Percentiles rank a stretch among this genome's conserved stretches.
These are phyloP conservation scores for Hibiscus tridactylites DNA, from an alignment of 345 rosid species.

Conservation along the genomic window DNA sequence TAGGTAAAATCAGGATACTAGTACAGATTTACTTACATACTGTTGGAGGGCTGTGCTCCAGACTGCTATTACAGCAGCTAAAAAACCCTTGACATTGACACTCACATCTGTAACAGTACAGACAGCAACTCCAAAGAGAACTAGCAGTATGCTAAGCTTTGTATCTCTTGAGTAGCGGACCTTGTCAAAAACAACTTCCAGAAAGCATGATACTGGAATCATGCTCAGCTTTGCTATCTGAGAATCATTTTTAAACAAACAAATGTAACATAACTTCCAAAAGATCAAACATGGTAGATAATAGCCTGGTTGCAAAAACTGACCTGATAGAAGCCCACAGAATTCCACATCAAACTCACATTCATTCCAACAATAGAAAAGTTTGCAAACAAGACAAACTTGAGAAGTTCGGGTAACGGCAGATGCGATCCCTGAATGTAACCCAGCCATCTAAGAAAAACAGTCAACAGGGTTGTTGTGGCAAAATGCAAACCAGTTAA, in stretches of 20 bases:
- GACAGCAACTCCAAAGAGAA: constrained; percentile 92
- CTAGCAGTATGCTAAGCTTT: constrained; percentile 85
- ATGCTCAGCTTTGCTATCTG: constrained; percentile 98
- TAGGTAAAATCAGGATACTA: not conserved
- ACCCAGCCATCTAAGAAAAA: constrained; percentile 72
- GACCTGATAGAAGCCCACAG: constrained; percentile 99
- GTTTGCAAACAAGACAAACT: constrained; percentile 84
- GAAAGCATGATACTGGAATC: constrained; percentile 94
- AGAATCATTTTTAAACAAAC: constrained; percentile 10
- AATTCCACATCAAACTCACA: constrained; percentile 97
- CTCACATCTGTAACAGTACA: constrained; percentile 98
- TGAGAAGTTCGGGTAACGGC: constrained; percentile 68
- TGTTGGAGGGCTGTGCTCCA: constrained; percentile 99
- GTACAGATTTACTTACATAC: constrained; percentile 53
- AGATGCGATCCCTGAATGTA: constrained; percentile 75
- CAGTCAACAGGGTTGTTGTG: constrained; percentile 77
- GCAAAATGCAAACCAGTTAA: constrained; percentile 96
- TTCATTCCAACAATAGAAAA: constrained; percentile 99
- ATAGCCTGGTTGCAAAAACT: not conserved
- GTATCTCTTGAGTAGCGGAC: constrained; percentile 92
- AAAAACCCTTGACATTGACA: constrained; percentile 81
- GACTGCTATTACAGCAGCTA: constrained; percentile 83
- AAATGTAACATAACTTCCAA: not conserved
- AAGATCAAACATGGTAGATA: constrained; percentile 1
- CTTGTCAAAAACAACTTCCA: constrained; percentile 87